Conservation (phyloP, 768 basidiomycete genomes). For the Russula dissimulans region DNA sequence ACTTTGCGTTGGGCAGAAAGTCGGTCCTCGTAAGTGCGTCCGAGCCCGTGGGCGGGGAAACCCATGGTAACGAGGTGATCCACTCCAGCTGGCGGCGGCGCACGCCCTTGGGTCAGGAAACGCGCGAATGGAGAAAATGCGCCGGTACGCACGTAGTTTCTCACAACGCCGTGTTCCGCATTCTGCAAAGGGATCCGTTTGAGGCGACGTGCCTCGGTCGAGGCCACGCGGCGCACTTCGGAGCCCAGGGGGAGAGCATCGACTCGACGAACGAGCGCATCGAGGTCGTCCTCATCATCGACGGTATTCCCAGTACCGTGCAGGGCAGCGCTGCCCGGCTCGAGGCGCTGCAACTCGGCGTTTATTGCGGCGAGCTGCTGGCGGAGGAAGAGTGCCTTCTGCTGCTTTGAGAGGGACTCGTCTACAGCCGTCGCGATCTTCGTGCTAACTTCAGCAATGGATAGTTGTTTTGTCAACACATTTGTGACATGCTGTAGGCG, state of each 20-base stretch:
- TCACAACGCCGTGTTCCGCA: slow-evolving; percentile 84
- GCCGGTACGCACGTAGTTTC: slow-evolving; percentile 55
- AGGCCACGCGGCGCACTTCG: slow-evolving; percentile 76
- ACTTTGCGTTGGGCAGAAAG: slow-evolving; percentile 62
- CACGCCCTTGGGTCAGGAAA: not conserved
- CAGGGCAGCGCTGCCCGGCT: slow-evolving; percentile 10
- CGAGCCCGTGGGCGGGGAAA: slow-evolving; percentile 34
- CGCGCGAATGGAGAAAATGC: not conserved
- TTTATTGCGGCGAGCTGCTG: slow-evolving; percentile 78
- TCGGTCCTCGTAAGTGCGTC: slow-evolving; percentile 40
- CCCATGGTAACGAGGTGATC: slow-evolving; percentile 82
- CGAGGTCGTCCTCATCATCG: slow-evolving; percentile 72
- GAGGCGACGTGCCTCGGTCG: slow-evolving; percentile 74
- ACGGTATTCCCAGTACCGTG: not conserved
- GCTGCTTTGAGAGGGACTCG: slow-evolving; percentile 78
- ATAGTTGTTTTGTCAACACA: slow-evolving; percentile 64
- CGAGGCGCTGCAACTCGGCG: slow-evolving; percentile 58
- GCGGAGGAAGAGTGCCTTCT: slow-evolving; percentile 79
- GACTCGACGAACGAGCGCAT: slow-evolving; percentile 63
- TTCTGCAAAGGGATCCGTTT: slow-evolving; percentile 85
- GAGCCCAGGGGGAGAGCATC: slow-evolving; percentile 63
- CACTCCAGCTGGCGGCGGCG: slow-evolving; percentile 63
- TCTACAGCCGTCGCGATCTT: slow-evolving; percentile 76
- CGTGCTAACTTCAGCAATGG: slow-evolving; percentile 71
- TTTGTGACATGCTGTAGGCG: slow-evolving; percentile 60